Evolutionary conservation across 306 rosid species (phyloP), one percentile per base, ranked within the genome.

Genomic region (Begonia masoniana): DNA sequence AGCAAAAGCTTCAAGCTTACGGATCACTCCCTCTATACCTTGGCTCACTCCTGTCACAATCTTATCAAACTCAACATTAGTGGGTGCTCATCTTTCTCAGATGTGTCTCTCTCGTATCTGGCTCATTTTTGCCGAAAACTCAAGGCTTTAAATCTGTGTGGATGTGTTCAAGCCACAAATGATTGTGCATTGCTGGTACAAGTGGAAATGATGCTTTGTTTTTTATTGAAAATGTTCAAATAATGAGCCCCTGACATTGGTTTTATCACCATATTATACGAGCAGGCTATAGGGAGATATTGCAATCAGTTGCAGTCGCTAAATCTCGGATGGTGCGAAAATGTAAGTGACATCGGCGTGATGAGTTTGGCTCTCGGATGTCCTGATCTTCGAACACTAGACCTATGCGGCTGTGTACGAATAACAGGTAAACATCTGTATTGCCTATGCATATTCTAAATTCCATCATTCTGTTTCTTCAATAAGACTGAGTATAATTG

Each of bases 281-380:
- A 47, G 75, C 87, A 92, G 99, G 96, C 83, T 54, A 75, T 92
- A 7, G 96, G 99, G 39, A 72, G 57, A 10, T 74, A 72, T 63
- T 92, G 99, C 77, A 79, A 74, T 57, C 77, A 81, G 73, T 53
- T 92, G 70, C 95, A 92, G 60, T 68, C 59, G 56, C 65, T 92
- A 59, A 92, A 83, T 74, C 88, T 92, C 13, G 99, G 99, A 42
- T 92, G 99, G 99, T 92, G 99, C 14, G 95, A 86, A 2, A 59
- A 79, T 57, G 83, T 74, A 47, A 67, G 88, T 47, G 99, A 92
- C 56, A 80, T 58, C 52, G 99, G 99, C 64, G 99, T 92, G 35
- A 79, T 74, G 82, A 76, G 85, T 54, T 68, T 92, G 61, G 96
- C 96, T 2, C n/a, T 66, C 23, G 95, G 99, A 16, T 92, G 99